A percentile compares a stretch with the other conserved stretches of the same genome.
phyloP scores from a whole-genome alignment of 768 basidiomycete species.

The Neoboletus brunneissimus region DNA sequence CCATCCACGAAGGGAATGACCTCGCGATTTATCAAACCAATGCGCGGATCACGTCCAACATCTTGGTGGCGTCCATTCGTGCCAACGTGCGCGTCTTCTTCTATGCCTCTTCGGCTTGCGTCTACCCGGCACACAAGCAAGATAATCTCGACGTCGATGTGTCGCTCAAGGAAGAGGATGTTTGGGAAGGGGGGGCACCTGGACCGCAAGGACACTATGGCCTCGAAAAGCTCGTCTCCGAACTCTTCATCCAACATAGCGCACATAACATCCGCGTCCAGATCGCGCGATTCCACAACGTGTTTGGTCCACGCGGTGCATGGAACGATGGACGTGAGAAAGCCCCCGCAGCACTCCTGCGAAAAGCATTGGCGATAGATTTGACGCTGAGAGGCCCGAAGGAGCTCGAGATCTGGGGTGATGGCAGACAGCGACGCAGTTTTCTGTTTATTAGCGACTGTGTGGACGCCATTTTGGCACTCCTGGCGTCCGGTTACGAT shows the following conservation, averaged over 20 bases:
- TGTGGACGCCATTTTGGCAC: constrained; percentile 46
- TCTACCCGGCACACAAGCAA: constrained; percentile 50
- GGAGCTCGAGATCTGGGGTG: constrained; percentile 55
- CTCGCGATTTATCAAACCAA: constrained; percentile 49
- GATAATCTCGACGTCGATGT: constrained; percentile 31
- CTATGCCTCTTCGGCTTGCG: constrained; percentile 59
- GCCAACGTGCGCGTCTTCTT: constrained; percentile 45
- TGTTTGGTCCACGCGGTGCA: constrained; percentile 53
- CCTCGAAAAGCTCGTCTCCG: constrained; percentile 53
- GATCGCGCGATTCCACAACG: constrained; percentile 57
- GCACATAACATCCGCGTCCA: constrained; percentile 35
- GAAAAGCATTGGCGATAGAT: constrained; percentile 44
- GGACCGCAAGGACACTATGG: constrained; percentile 57
- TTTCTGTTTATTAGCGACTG: constrained; percentile 57
- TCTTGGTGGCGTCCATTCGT: constrained; percentile 39
- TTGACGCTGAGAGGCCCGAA: constrained; percentile 2
- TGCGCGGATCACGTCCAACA: constrained; percentile 46
- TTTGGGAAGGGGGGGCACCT: constrained; percentile 39
- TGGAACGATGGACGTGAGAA: constrained; percentile 59
- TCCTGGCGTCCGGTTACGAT: constrained; percentile 38
- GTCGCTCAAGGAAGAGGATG: constrained; percentile 46
- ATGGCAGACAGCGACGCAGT: constrained; percentile 50
- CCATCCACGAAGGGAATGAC: constrained; percentile 52
- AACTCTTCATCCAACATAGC: constrained; percentile 41
- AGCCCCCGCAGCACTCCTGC: constrained; percentile 53